Base-by-base conservation (phyloP, 2,329 filamentous ascomycete species). In the Pestalotiopsis sp. region DNA sequence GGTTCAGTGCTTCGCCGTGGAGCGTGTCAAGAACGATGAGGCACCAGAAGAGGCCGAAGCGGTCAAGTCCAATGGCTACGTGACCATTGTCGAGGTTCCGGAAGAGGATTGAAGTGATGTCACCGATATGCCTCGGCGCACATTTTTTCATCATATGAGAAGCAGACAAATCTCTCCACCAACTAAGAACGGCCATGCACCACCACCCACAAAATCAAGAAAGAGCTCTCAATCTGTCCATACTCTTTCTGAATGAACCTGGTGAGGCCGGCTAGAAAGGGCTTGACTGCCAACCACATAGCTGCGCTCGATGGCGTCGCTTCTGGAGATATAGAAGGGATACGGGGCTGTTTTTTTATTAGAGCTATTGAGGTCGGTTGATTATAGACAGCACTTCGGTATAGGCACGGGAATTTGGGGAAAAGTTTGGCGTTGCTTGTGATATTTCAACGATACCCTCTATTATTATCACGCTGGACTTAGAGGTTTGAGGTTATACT, bases 1-100 rank as follows among this genome's bases (percentile, higher is more conserved):
- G 1, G 70, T 89, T 3, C 89, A 92, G 77, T 90, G 88, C 77
- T 90, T 91, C 73, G 82, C 80, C 6, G 84, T 90, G 4, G 73
- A 78, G 73, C 77, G 82, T 39, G 74, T 75, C 5, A 70, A 67
- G 14, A 73, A 71, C 36, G 67, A 72, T 3, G 66, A 65, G 66
- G 31, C 7, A 4, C 20, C 31, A n/a, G 64, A 66, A n/a, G 64
- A 66, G 14, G 11, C 56, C 17, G 64, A 36, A 13, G 20, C n/a
- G 5, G 45, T 9, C n/a, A 52, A 52, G n/a, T 36, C 59, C 11
- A 11, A 6, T 20, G n/a, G n/a, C 9, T 27, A 36, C 38, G 31
- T 36, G 17, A 61, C 59, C 59, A 61, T 61, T 20, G 3, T 39
- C 27, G 59, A 61, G 31, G 59, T 36, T 9, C 59, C 59, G 13